Evolutionary conservation across 2,329 filamentous ascomycete genomes (phyloP).

Genomic region (Aureobasidium musti): DNA sequence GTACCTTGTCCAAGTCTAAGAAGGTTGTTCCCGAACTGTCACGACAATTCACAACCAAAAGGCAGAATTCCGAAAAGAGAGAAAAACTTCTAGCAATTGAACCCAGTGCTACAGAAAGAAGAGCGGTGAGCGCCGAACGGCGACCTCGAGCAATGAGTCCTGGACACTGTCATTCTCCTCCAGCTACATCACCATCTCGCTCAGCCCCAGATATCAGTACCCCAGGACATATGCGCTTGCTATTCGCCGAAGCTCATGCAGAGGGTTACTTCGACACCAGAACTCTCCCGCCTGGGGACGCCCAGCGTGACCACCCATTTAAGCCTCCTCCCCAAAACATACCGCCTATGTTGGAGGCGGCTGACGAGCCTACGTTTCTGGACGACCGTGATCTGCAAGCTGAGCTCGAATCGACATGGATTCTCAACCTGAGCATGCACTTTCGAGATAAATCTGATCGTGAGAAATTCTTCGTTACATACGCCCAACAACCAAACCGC

Average conservation of each 20-base stretch:
- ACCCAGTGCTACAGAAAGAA: constrained; percentile 65
- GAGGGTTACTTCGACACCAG: constrained; percentile 5
- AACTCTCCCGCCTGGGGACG: background rate
- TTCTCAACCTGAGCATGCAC: constrained; percentile 97
- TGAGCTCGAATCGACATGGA: constrained; percentile 88
- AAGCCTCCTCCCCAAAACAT: background rate
- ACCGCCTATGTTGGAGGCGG: constrained; percentile 12
- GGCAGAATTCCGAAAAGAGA: constrained; percentile 78
- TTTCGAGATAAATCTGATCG: constrained; percentile 89
- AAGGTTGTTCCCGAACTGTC: constrained; percentile 78
- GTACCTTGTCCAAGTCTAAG: constrained; percentile 39
- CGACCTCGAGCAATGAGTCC: constrained; percentile 44
- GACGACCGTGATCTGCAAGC: constrained; percentile 68
- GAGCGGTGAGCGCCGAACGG: constrained; percentile 67
- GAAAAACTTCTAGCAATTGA: constrained; percentile 69
- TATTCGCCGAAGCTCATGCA: constrained; percentile 1
- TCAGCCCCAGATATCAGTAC: constrained; percentile 44
- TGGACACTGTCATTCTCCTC: constrained; percentile 49
- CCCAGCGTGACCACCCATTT: background rate
- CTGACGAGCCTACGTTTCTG: constrained; percentile 39
- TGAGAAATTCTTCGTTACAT: constrained; percentile 98
- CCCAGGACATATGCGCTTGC: constrained; percentile 13
- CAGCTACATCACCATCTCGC: constrained; percentile 42
- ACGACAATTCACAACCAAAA: constrained; percentile 74
- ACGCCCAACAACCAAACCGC: constrained; percentile 72